Base-by-base conservation (phyloP, 306 rosid genomes). In the Begonia fuchsioides region DNA sequence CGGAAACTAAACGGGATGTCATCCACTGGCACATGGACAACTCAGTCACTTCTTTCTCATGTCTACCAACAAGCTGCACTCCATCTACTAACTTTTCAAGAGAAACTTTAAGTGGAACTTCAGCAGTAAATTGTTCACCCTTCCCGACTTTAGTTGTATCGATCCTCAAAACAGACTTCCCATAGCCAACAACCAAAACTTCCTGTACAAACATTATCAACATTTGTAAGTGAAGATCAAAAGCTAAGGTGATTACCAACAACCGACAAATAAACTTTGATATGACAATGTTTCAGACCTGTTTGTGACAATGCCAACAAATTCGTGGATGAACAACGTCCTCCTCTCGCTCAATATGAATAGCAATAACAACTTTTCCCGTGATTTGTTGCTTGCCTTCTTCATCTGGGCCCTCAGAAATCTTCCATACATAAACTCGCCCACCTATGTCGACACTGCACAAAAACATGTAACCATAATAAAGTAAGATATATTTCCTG, bases 11-110 rank as follows among this genome's bases (percentile, higher is more conserved):
- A 52, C 96, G 92, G 57, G 83, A 86, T 56, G 81, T 83, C 99
- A 92, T 92, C 99, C 99, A 92, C 61, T 92, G 99, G 76, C 99
- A 82, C 96, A 86, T 92, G 53, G 99, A 92, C 70, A 92, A 71
- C 73, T 92, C 94, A 49, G 94, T 92, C 75, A 92, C 90, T 73
- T 92, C 96, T 50, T 71, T 84, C 57, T 86, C 94, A 68, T 92
- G 99, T 57, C 72, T 69, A 52, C 99, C 99, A 62, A 92, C 88
- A 67, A 82, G 76, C 54, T 92, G 96, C 58, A 86, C 87, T 51
- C 98, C 98, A 59, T 92, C 94, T 65, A 82, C 68, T 62, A 86
- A 79, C 81, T 86, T 82, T 52, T 92, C 94, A 15, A 86, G 72
- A 43, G 87, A 81, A 64, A 93, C 85, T 56, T 71, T 82, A 9